Percentiles rank a stretch among this genome's conserved stretches.
Evolutionary conservation across 1,284 basidiomycete species (phyloP).

Genomic region (Trichosporon inkin): DNA sequence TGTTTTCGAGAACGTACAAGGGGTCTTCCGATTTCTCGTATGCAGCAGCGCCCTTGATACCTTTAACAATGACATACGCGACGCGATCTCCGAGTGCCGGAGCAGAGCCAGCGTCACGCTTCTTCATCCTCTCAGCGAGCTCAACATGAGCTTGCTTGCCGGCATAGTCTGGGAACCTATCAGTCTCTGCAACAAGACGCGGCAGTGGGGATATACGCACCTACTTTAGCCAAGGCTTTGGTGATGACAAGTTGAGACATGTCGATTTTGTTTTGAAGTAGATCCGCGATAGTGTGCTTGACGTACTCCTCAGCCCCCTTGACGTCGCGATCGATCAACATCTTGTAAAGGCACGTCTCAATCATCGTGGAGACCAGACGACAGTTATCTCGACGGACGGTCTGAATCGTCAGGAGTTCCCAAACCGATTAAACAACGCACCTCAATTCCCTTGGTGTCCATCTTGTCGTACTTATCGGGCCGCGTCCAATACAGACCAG

Average conservation of each 20-base stretch:
- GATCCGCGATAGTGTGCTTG: constrained; percentile 85
- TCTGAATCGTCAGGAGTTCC: constrained; percentile 55
- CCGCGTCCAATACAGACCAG: constrained; percentile 91
- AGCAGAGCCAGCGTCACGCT: constrained; percentile 90
- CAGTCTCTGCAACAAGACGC: background rate
- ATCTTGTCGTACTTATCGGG: constrained; percentile 94
- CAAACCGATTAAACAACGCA: constrained; percentile 45
- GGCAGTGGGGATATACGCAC: constrained; percentile 51
- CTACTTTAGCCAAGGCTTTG: constrained; percentile 83
- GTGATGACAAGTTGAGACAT: constrained; percentile 98
- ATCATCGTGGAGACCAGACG: constrained; percentile 92
- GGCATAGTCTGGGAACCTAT: constrained; percentile 32
- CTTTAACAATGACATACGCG: constrained; percentile 94
- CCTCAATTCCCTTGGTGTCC: constrained; percentile 98
- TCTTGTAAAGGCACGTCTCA: constrained; percentile 91
- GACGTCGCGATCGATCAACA: constrained; percentile 90
- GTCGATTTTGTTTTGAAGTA: constrained; percentile 91
- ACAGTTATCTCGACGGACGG: constrained; percentile 92
- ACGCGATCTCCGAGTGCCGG: constrained; percentile 92
- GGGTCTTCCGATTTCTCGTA: constrained; percentile 98
- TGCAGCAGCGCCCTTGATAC: constrained; percentile 90
- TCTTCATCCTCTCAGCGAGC: constrained; percentile 86
- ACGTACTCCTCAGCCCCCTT: constrained; percentile 89
- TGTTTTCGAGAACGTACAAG: constrained; percentile 91
- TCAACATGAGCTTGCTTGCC: constrained; percentile 92